These are phyloP conservation scores for Colletotrichum sp. DNA, from an alignment of 2,329 filamentous ascomycete species.

Conservation along the genomic window DNA sequence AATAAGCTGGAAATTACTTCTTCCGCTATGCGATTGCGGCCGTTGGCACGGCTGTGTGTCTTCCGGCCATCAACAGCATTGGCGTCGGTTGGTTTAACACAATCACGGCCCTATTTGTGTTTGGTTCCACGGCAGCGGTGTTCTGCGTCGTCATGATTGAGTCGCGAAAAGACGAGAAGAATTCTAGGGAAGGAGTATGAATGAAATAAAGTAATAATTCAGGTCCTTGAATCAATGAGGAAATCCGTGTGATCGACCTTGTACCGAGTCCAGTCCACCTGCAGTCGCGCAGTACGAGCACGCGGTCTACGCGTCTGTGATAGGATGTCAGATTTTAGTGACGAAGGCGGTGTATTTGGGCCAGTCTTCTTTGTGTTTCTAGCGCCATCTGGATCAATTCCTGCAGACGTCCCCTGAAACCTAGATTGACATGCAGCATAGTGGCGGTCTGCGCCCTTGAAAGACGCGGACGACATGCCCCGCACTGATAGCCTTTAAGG, in stretches of 20 bases:
- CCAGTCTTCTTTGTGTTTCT: background rate
- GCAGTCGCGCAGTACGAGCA: background rate
- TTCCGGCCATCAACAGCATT: slow-evolving; percentile 74
- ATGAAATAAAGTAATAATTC: background rate
- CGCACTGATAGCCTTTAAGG: background rate
- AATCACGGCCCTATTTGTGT: slow-evolving; percentile 43
- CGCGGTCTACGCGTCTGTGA: background rate
- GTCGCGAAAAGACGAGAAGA: background rate
- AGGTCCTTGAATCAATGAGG: accelerated
- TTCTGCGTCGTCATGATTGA: background rate
- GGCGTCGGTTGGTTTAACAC: slow-evolving; percentile 86
- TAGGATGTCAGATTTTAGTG: background rate
- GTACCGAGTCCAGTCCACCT: background rate
- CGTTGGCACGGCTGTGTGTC: slow-evolving; percentile 70
- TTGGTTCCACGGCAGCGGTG: background rate
- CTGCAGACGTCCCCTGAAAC: background rate
- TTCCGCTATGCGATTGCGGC: slow-evolving; percentile 78
- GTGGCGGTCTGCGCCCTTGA: background rate
- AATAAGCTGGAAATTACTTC: slow-evolving; percentile 75
- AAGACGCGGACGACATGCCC: background rate
- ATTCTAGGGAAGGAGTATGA: background rate
- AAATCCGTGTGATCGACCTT: background rate
- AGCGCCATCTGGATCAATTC: background rate
- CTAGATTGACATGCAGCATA: background rate
- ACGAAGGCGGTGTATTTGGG: background rate